Base-by-base conservation (phyloP, 129 eudicot genomes). In the Pittosporum tobira region DNA sequence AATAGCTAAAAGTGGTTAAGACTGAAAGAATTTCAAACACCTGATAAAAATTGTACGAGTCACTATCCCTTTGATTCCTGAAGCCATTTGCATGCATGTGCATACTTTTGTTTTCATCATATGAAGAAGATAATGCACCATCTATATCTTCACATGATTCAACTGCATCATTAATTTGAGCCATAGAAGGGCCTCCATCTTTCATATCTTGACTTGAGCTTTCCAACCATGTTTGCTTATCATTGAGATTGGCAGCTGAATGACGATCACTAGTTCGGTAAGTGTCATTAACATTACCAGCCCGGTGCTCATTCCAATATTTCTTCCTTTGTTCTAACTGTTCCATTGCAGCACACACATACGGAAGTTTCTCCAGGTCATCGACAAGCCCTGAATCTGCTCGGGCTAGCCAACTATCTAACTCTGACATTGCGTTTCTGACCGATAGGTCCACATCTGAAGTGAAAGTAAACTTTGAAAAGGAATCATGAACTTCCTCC, bases 341-440 rank as follows among this genome's bases (percentile, higher is more conserved):
- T 57, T 86, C 94, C 87, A 84, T 73, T 62, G 98, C 94, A 66
- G 98, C 84, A 81, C 96, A 91, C 13, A 91, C 94, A 76, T 78
- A 91, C 5, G 98, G 98, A 78, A 91, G 96, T 48, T 67, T 86
- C 68, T 84, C 94, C 62, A 91, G 26, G 80, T 91, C 98, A 69
- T 86, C 98, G 55, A 87, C 98, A 59, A 91, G 90, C 65, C 95
- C 90, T 9, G 98, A 83, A 50, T 91, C 90, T 31, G 96, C 94
- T 74, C 75, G 80, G 49, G 94, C 98, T 67, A 91, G 75, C 98
- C 98, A 91, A 67, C 79, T 70, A 74, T 91, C 98, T 1, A 91
- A 67, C 23, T 86, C 96, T 18, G 90, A 76, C 70, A 83, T 78
- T 28, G 95, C 94, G 57, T 86, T 78, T 70, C 96, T 83, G 69